Percentiles rank a stretch among this genome's conserved stretches.
phyloP scores from a whole-genome alignment of 495 filamentous ascomycete species.

The Trichodelitschia bisporula region DNA sequence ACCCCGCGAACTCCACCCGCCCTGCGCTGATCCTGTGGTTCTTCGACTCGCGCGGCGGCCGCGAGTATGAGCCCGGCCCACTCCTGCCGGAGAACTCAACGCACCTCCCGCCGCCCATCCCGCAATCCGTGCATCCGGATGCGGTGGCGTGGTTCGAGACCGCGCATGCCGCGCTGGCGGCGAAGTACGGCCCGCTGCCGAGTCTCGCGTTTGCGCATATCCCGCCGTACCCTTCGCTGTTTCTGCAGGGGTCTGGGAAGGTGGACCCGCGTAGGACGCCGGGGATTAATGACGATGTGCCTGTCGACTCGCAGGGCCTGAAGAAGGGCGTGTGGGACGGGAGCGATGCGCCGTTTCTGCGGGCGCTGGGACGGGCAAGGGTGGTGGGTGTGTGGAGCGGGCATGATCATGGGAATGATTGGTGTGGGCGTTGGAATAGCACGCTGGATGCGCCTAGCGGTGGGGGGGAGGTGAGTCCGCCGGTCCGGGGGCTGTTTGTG shows the following conservation, averaged over 20 bases:
- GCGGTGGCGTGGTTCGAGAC: constrained; percentile 37
- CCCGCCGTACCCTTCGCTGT: constrained; percentile 30
- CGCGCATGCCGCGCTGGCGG: constrained; percentile 20
- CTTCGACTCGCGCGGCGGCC: constrained; percentile 46
- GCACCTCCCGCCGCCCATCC: too few species aligned
- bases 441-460: neutral
- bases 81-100: constrained; percentile 14
- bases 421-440: constrained; percentile 26
- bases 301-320: constrained; percentile 28
- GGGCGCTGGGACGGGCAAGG: constrained; percentile 34
- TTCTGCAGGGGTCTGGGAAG: constrained; percentile 18
- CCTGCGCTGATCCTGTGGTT: constrained; percentile 43
- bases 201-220: constrained; percentile 54
- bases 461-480: constrained; percentile 16
- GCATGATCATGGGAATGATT: constrained; percentile 47
- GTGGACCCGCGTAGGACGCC: constrained; percentile 22
- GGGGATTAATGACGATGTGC: constrained; percentile 39
- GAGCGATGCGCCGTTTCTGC: constrained; percentile 41
- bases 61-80: constrained; percentile 20
- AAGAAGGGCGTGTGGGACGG: constrained; percentile 20
- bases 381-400: constrained; percentile 39
- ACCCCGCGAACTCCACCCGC: constrained; percentile 12
- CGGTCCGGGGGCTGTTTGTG: constrained; percentile 23
- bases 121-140: constrained; percentile 18
- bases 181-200: constrained; percentile 25